Evolutionary conservation across 768 basidiomycete species (phyloP).

Genomic region (Phlebiopsis flavidoalba): DNA sequence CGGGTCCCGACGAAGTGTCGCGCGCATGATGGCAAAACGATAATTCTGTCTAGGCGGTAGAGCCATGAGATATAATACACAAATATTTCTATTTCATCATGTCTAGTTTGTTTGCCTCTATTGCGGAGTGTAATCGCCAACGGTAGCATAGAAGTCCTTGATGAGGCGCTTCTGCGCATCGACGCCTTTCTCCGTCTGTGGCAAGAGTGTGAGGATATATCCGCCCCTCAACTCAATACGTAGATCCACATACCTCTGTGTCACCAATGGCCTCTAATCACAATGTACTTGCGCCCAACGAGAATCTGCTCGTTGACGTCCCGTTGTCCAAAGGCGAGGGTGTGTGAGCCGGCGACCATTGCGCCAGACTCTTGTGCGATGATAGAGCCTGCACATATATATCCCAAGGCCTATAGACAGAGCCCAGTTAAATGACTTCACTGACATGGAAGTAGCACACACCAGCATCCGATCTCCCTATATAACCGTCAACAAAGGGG

Average conservation of each 20-base stretch:
- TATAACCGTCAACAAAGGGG: not conserved
- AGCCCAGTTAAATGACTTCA: not conserved
- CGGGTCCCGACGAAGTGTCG: too few species aligned
- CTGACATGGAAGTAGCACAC: conserved; percentile 18
- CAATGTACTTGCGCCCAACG: conserved; percentile 75
- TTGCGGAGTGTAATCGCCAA: conserved; percentile 59
- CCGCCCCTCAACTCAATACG: too few species aligned
- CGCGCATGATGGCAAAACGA: too few species aligned
- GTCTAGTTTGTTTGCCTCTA: not conserved
- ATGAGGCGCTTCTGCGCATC: conserved; percentile 79
- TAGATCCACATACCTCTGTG: conserved; percentile 36
- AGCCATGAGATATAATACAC: too few species aligned
- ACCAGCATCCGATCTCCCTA: conserved; percentile 81
- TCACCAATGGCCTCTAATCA: conserved; percentile 68
- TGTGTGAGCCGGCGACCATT: conserved; percentile 67
- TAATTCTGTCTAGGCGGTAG: too few species aligned
- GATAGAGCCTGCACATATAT: conserved; percentile 85
- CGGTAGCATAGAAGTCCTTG: conserved; percentile 80
- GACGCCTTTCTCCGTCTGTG: conserved; percentile 51
- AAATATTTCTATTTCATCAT: too few species aligned
- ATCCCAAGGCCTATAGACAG: conserved; percentile 64
- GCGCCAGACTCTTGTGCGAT: conserved; percentile 90
- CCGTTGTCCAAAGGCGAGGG: conserved; percentile 27
- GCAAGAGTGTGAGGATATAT: not conserved
- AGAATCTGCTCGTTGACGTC: conserved; percentile 67